Base-by-base conservation (phyloP, 768 basidiomycete genomes). In the Mycena haematopus region DNA sequence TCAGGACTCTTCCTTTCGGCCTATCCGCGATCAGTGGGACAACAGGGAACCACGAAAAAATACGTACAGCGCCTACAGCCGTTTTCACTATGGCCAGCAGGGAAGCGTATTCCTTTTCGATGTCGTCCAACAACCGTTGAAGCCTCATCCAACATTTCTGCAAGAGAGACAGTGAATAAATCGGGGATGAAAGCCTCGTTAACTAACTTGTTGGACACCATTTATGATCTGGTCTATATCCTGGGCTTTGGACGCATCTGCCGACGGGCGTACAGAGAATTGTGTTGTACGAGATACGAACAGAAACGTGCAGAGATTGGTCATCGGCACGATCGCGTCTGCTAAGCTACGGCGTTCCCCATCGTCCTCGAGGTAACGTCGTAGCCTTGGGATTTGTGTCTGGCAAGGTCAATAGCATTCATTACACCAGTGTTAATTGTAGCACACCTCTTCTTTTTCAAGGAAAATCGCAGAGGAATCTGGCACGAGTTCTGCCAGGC, bases 281-380 rank as follows among this genome's bases (percentile, higher is more conserved):
- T 40, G 24, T n/a, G n/a, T n/a, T n/a, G n/a, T n/a, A n/a, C 4
- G 58, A 51, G 3, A 57, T 38, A 0, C 45, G 58, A 29, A 49
- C 22, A 68, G 33, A 13, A 62, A 53, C 19, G 42, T 24, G 38
- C 31, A 65, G 50, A 65, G 56, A 9, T 31, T 14, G 1, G 51
- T 42, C 6, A 63, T 31, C 19, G 49, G 22, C 1, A 4, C 17
- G 31, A 53, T 58, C 9, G 67, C 67, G n/a, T 58, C 56, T n/a
- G 29, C n/a, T 40, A 68, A 46, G 40, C 40, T 68, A 4, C 61
- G 56, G 4, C 58, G 35, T 22, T 65, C 67, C 14, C 63, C 67
- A 29, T 65, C 57, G 6, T 21, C 46, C 44, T 56, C 19, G 21
- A 68, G 44, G 35, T 62, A 54, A 10, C 53, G 25, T 27, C 56